Conservation (phyloP, 148 eudicot genomes). For the Rhododendron griersonianum region DNA sequence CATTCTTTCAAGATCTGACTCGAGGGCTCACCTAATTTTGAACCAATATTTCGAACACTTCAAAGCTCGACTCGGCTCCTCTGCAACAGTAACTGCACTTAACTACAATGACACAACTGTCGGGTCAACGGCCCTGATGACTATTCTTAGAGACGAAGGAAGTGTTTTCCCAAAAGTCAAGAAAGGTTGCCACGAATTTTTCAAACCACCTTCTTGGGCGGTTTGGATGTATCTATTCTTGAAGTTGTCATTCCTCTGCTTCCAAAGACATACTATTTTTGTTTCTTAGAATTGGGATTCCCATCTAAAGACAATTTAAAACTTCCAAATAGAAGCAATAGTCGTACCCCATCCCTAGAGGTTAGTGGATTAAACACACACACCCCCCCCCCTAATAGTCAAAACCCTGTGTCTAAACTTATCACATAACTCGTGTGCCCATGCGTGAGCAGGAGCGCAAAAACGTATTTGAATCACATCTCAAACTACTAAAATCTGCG, state of each 20-base stretch:
- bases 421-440: no score
- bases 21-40: neutral
- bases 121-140: neutral
- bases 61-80: neutral
- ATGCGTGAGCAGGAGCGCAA: no score
- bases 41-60: neutral
- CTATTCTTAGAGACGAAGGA: neutral
- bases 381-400: no score
- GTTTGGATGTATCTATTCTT: neutral
- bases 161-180: neutral
- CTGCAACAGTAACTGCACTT: neutral
- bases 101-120: neutral
- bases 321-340: neutral
- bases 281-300: neutral
- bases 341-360: neutral
- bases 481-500: neutral
- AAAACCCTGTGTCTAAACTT: no score
- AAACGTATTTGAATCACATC: no score
- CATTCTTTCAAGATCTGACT: neutral
- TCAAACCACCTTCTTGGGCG: neutral
- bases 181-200: neutral
- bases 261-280: neutral
- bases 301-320: neutral
- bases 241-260: slow-evolving; percentile 6
- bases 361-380: neutral